Evolutionary conservation across 768 basidiomycete species (phyloP).

Genomic region (Lactarius pseudohatsudake): DNA sequence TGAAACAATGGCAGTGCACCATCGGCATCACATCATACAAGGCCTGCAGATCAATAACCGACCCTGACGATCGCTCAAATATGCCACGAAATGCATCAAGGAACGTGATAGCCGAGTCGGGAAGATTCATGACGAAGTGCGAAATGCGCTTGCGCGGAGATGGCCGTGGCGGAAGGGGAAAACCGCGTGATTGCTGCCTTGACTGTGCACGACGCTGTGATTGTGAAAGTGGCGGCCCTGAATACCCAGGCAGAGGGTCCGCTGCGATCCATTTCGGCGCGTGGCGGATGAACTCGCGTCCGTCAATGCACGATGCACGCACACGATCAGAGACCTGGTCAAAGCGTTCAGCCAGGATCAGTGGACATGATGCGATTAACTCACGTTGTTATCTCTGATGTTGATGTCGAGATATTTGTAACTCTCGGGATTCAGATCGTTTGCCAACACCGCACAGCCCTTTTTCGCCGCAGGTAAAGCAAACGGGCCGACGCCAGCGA

Average conservation of each 20-base stretch:
- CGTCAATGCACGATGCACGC: slow-evolving; percentile 78
- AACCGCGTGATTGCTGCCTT: slow-evolving; percentile 33
- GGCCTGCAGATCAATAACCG: slow-evolving; percentile 42
- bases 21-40: slow-evolving; percentile 62
- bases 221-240: slow-evolving; percentile 35
- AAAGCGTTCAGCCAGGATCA: slow-evolving; percentile 8
- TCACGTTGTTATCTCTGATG: slow-evolving; percentile 71
- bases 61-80: slow-evolving; percentile 43
- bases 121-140: slow-evolving; percentile 98
- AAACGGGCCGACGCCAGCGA: slow-evolving; percentile 98
- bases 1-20: slow-evolving; percentile 97
- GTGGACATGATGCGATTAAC: slow-evolving; percentile 31
- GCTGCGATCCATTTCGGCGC: slow-evolving; percentile 54
- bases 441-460: slow-evolving; percentile 86
- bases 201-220: slow-evolving; percentile 48
- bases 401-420: slow-evolving; percentile 75
- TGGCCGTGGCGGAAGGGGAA: slow-evolving; percentile 8
- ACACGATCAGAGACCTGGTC: slow-evolving; percentile 68
- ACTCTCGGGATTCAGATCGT: slow-evolving; percentile 92
- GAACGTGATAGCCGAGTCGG: slow-evolving; percentile 87
- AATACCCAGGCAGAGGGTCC: slow-evolving; percentile 64
- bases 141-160: slow-evolving; percentile 57
- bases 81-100: slow-evolving; percentile 85
- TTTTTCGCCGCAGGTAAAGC: slow-evolving; percentile 91
- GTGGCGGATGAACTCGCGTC: slow-evolving; percentile 76